Base-by-base conservation (phyloP, 306 rosid species). In the Prunus mume region DNA sequence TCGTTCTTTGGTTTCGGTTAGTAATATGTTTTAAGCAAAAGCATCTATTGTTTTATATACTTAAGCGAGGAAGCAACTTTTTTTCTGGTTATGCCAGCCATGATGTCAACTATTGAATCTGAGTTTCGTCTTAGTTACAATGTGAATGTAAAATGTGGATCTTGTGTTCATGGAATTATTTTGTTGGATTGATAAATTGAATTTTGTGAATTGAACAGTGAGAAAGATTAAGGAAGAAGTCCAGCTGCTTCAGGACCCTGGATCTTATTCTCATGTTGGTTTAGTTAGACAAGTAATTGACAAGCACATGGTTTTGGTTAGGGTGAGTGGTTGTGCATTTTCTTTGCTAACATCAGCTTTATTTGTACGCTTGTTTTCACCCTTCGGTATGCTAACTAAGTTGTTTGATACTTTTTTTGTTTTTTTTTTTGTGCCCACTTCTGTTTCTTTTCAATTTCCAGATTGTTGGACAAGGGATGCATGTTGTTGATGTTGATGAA, bases 281-380 rank as follows among this genome's bases (percentile, higher is more conserved):
- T 96, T 92, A 85, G 97, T 94, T 68, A 93, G 90, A 28, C 92
- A 89, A 82, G 97, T 92, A 64, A 94, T 94, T 95, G 98, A 97
- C 17, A 92, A 92, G 80, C 90, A 90, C 79, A 94, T 92, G 83
- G 97, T 92, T 68, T 83, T 94, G 75, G 98, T 94, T 58, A 92
- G 89, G 97, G 98, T 89, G 14, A 79, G 78, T 76, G 69, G n/a
- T 78, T 57, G 28, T 60, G 32, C 65, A 20, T 11, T 11, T 52
- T 20, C 9, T 54, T 28, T 1, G 43, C 43, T 38, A 38, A 38
- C 43, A 7, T 38, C 43, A 38, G 10, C 43, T 38, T 38, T 38
- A 38, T 38, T 38, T 6, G 43, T 38, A 38, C 2, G 43, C 43
- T 38, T 38, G 43, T 38, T 38, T 38, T 38, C 19, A 5, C 18